These are phyloP conservation scores for sunflower (Helianthus annuus) DNA, from an alignment of 129 eudicot genomes.

Conservation along the genomic window HanXRQr2.0-SUNRISE NC_035443.2:85377589-85378088, in stretches of 20 bases:
- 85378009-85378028: no score
- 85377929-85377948: no score
- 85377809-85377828: conserved; percentile 4
- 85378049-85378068: no score
- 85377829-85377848: conserved; percentile 1
- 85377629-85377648: conserved; percentile 2
- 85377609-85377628: background rate
- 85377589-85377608: conserved; percentile 14
- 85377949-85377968: no score
- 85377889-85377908: no score
- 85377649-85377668: background rate
- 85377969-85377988: no score
- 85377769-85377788: background rate
- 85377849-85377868: no score
- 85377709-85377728: background rate
- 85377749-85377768: background rate
- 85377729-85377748: conserved; percentile 11
- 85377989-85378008: no score
- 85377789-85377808: background rate
- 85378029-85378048: no score
- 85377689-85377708: background rate
- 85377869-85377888: no score
- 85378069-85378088: no score
- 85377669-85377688: background rate
- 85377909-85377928: no score